phyloP scores from a whole-genome alignment of 768 basidiomycete species.

The Pleurotus ostreatus region DNA sequence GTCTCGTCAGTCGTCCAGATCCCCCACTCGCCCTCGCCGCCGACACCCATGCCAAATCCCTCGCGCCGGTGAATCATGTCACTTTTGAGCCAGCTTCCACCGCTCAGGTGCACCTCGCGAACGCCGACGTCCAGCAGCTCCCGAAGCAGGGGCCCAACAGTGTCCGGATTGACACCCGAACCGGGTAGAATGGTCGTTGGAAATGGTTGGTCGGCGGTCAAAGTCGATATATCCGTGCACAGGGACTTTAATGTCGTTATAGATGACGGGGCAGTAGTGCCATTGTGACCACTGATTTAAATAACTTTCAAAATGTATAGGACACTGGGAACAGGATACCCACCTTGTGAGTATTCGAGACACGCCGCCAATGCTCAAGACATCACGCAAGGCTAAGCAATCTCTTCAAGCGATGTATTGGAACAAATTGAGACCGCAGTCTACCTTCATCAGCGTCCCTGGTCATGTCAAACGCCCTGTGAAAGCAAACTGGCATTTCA shows the following conservation, averaged over 20 bases:
- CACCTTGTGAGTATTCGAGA: slow-evolving; percentile 81
- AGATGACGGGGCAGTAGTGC: slow-evolving; percentile 35
- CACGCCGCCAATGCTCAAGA: slow-evolving; percentile 57
- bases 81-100: slow-evolving; percentile 58
- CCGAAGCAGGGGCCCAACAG: slow-evolving; percentile 44
- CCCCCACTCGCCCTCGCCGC: slow-evolving; percentile 54
- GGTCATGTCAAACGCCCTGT: slow-evolving; percentile 77
- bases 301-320: slow-evolving; percentile 1
- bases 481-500: slow-evolving; percentile 59
- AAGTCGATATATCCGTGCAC: slow-evolving; percentile 15
- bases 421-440: slow-evolving; percentile 1
- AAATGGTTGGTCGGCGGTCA: not conserved
- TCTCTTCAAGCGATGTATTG: not conserved
- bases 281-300: slow-evolving; percentile 44
- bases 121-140: slow-evolving; percentile 53
- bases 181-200: slow-evolving; percentile 58
- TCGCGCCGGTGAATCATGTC: slow-evolving; percentile 45
- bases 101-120: slow-evolving; percentile 73
- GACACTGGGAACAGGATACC: slow-evolving; percentile 1
- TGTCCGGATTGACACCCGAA: slow-evolving; percentile 65
- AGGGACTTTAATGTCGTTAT: slow-evolving; percentile 37
- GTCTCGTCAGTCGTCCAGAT: slow-evolving; percentile 62
- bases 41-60: slow-evolving; percentile 68
- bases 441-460: slow-evolving; percentile 49
- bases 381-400: slow-evolving; percentile 37